phyloP scores from a whole-genome alignment of 768 basidiomycete genomes.

The Daedalea quercina region DNA sequence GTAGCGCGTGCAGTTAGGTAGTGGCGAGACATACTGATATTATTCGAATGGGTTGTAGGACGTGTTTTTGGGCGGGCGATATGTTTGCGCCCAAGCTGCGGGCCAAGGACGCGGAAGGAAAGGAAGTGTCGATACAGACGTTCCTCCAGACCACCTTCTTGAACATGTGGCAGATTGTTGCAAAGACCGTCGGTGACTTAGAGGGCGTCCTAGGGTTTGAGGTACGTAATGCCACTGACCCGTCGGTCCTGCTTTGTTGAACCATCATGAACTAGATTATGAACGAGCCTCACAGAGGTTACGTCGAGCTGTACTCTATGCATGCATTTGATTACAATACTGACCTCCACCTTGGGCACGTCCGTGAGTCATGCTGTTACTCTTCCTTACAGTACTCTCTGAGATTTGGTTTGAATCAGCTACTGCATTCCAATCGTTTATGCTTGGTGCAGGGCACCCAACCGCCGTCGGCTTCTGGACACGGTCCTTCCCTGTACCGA shows the following conservation, averaged over 20 bases:
- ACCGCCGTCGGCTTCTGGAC: slow-evolving; percentile 75
- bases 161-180: slow-evolving; percentile 67
- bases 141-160: slow-evolving; percentile 82
- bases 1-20: slow-evolving; percentile 22
- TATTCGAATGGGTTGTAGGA: slow-evolving; percentile 37
- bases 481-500: slow-evolving; percentile 87
- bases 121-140: slow-evolving; percentile 61
- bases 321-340: slow-evolving; percentile 92
- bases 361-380: slow-evolving; percentile 45
- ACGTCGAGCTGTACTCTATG: slow-evolving; percentile 75
- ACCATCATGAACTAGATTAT: slow-evolving; percentile 53
- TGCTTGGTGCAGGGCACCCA: slow-evolving; percentile 85
- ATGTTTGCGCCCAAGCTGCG: slow-evolving; percentile 74
- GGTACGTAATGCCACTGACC: slow-evolving; percentile 51
- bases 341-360: slow-evolving; percentile 78
- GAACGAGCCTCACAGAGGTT: slow-evolving; percentile 94
- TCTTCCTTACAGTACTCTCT: background rate
- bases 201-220: slow-evolving; percentile 87
- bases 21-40: background rate
- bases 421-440: slow-evolving; percentile 82
- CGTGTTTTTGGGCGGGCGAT: slow-evolving; percentile 91
- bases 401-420: slow-evolving; percentile 34
- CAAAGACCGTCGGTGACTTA: slow-evolving; percentile 59
- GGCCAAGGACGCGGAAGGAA: slow-evolving; percentile 39
- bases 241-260: background rate